Evolutionary conservation across 176 grass and related monocot species (phyloP), one percentile per base, ranked within the genome.

Genomic region (Ananas comosus): DNA sequence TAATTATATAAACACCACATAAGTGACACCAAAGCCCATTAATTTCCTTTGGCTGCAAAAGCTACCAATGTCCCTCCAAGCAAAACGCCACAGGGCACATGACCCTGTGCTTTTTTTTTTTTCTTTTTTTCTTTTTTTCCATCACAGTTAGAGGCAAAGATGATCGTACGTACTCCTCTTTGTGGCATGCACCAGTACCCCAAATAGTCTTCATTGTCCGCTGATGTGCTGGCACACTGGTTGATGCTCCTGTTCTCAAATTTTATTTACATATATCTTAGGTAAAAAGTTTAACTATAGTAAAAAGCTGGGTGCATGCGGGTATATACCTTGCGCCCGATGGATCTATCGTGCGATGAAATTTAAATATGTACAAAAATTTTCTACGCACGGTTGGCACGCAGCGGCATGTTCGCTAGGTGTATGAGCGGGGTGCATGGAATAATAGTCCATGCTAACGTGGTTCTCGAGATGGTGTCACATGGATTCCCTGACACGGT

Each of bases 401-500:
- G 4, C 0, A 33, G 4, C 0, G 6, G 29, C 29, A 33, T 33
- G 33, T 6, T 4, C 6, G 33, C 33, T 42, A 7, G 33, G 33
- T 42, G 33, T 7, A 42, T 42, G 33, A 42, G 33, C 33, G 4
- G 33, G 33, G 33, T 42, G 5, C 33, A 42, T 42, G 33, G 33
- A 7, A 57, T 61, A 61, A 9, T 61, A 19, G 56, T 2, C 16
- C 21, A 13, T 22, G 56, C 14, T 50, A 4, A 25, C 48, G 67
- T 69, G 67, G 49, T 69, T 69, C 48, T 48, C 67, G 48, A 69
- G 67, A 50, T 10, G 49, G 67, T 69, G 2, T 69, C 67, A 69
- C 67, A 69, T 69, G 67, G 67, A 69, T 69, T 69, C 67, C 49
- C 67, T 69, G 67, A 69, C 67, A 51, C 10, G 22, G 48, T 69